Evolutionary conservation across 73 alveolate genomes (phyloP), one percentile per base, ranked within the genome.

Genomic region (Paraurostyla sp.): DNA sequence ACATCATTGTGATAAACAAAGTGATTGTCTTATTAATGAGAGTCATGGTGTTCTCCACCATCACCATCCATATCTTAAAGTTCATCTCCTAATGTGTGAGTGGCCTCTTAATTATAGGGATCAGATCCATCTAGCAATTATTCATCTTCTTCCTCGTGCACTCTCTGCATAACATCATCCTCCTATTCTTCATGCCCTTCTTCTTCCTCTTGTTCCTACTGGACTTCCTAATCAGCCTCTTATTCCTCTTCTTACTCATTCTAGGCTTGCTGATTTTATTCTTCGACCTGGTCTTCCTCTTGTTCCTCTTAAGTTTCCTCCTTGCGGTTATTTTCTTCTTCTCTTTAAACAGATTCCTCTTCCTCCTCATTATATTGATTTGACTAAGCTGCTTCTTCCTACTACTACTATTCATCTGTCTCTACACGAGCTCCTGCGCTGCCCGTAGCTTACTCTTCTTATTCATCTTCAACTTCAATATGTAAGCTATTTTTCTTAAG

Each of bases 271-370:
- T 9, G 56, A 15, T 27, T 11, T 35, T 62, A 7, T 32, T 13
- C 25, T 35, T 62, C 56, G 11, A 20, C 6, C 23, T 6, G 25
- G 13, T 27, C 56, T 16, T 32, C 52, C 80, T 27, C 56, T 35
- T 62, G 25, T n/a, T 32, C 80, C 25, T 62, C 11, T 62, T 62
- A 13, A 46, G 18, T 46, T 13, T 62, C 80, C 25, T 69, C 84
- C 7, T 69, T 25, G 41, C 11, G 41, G 20, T 69, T 22, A 7
- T 13, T 41, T 32, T 38, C 63, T 22, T 36, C 32, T n/a, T 69
- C 25, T 43, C 43, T 40, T 38, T 69, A 32, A 41, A 41, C 84
- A 15, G 20, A 59, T 69, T 33, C 63, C 29, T 33, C 59, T 69
- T 9, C 32, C 15, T 25, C n/a, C n/a, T n/a, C n/a, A n/a, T n/a